Base-by-base conservation (phyloP, 2,329 filamentous ascomycete species). In the Tolypocladium endophyticum region DNA sequence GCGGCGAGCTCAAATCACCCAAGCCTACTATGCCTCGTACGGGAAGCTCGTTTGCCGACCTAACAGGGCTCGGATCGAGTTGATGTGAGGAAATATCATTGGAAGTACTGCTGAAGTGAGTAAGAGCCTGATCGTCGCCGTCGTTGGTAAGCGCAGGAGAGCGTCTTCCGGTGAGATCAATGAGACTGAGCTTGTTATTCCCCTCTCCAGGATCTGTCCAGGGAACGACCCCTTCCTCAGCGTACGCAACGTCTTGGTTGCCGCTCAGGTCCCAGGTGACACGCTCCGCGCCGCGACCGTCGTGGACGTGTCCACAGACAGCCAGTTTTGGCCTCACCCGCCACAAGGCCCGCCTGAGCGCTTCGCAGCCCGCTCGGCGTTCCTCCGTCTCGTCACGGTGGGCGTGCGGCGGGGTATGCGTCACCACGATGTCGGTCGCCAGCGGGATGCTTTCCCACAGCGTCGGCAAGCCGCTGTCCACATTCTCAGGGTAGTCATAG, bases 301-400 rank as follows among this genome's bases (percentile, higher is more conserved):
- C 82, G 69, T 92, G 88, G 36, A 90, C 81, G 70, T 92, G 89
- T 0, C 89, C 88, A 67, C 86, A 91, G 23, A 92, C 77, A 25
- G 83, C 82, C 56, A 92, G 73, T 58, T 77, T 75, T 6, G 89
- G 88, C 45, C 85, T 77, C 3, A 88, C 80, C 7, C 80, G 74
- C 78, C 81, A 83, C 30, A 91, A 73, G 0, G 80, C 78, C 57
- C 76, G 74, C 11, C 80, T 73, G 18, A 92, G 76, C 18, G 75
- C 78, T 64, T 83, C 79, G 66, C 88, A 92, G 2, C 88, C 88
- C 30, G 73, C 70, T 41, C 71, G 70, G 14, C 73, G 68, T 30
- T 69, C 69, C 16, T 68, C 69, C 5, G 69, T 68, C 64, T 78
- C 75, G 64, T 91, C 87, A 62, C 81, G 77, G 67, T 88, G 82